These are phyloP conservation scores for Cladorrhinum sp. DNA, from an alignment of 2,329 filamentous ascomycete species.

Conservation along the genomic window DNA sequence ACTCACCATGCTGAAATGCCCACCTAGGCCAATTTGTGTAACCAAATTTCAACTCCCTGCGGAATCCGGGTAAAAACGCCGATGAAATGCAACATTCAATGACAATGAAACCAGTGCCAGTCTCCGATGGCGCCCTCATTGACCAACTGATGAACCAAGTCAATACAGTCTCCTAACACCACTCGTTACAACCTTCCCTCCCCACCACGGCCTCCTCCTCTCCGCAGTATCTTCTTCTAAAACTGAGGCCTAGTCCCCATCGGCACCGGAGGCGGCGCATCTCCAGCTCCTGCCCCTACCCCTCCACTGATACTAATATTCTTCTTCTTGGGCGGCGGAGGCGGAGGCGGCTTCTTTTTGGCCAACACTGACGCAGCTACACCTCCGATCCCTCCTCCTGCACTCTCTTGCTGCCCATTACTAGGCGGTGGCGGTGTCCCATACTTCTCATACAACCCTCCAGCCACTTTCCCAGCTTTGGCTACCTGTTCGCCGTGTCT, in stretches of 20 bases:
- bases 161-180: no score
- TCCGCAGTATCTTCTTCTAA: slow-evolving; percentile 3
- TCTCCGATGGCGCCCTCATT: no score
- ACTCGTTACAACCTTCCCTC: no score
- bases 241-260: slow-evolving; percentile 27
- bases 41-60: neutral
- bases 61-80: neutral
- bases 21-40: neutral
- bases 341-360: slow-evolving; percentile 54
- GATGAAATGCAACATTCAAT: neutral
- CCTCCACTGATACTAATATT: slow-evolving; percentile 32
- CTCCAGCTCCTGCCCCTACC: slow-evolving; percentile 15
- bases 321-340: slow-evolving; percentile 54
- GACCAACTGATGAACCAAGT: no score
- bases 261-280: slow-evolving; percentile 50
- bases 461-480: slow-evolving; percentile 55
- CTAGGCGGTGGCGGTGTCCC: slow-evolving; percentile 31
- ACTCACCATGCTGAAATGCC: neutral
- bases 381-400: neutral
- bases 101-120: neutral
- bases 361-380: slow-evolving; percentile 27
- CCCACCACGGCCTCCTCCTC: neutral
- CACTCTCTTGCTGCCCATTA: neutral
- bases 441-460: slow-evolving; percentile 59
- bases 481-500: slow-evolving; percentile 66